Base-by-base conservation (phyloP, 768 basidiomycete species). In the Psilocybe azurescens region DNA sequence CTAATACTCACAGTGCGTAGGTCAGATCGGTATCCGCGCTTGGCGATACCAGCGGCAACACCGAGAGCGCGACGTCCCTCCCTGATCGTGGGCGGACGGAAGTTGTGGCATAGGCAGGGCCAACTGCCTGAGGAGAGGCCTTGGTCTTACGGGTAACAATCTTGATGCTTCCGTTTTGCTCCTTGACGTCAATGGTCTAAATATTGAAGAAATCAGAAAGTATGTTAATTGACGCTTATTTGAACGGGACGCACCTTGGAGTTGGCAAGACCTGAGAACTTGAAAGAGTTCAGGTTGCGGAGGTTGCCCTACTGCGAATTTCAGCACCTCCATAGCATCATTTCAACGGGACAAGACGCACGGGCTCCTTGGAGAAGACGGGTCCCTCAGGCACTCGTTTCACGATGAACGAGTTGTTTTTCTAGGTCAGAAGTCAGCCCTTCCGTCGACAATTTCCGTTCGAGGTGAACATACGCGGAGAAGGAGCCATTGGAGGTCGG, bases 401-500 rank as follows among this genome's bases (percentile, higher is more conserved):
- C 73, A 95, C 92, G 65, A 91, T 80, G 85, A 89, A 94, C 66
- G 93, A 90, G 85, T 90, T 95, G 82, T 84, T 80, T 70, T 91
- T 88, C 90, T 95, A 74, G 11, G 62, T 63, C 59, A 59, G 53
- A 50, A 41, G 51, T 53, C 41, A 51, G 33, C 32, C 59, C 38
- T n/a, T 54, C 32, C 9, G 53, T 28, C 39, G 59, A 62, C n/a
- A 5, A 44, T 28, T 24, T 29, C 13, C 5, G 46, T 7, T 13
- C 7, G 38, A 24, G 5, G 47, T 8, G 56, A 49, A 87, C 90
- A 73, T 72, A 93, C 92, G 73, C 92, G 92, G 75, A 93, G 78
- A 64, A 97, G 89, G 75, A 95, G 89, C 95, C 95, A 97, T 81
- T 95, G 86, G 77, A 97, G 92, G 77, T 96, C 94, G 82, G 80